Base-by-base conservation (phyloP, 192 early-diverging fungal species). In the Linnemannia hyalina region DNA sequence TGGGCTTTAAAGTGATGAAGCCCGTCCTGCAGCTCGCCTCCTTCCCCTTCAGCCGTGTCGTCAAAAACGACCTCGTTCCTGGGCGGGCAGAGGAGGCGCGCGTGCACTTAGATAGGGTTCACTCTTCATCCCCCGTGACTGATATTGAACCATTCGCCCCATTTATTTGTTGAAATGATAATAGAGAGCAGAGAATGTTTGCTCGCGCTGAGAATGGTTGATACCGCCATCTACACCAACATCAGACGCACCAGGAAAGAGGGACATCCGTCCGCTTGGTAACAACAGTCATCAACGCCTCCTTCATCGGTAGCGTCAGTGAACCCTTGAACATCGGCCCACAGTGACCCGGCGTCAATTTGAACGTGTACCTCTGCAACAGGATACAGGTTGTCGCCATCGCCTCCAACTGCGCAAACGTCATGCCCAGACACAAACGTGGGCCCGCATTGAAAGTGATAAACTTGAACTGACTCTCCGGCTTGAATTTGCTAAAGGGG, bases 391-490 rank as follows among this genome's bases (percentile, higher is more conserved):
- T 76, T 11, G 82, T 75, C 23, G 63, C 73, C 76, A 90, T 32
- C 8, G 82, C 89, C 68, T 89, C 85, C 35, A 89, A 26, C 1
- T 69, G 81, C 7, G 89, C 89, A 82, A 89, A 89, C 36, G 80
- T 75, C 42, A 80, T 80, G 4, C 84, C 81, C 9, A 86, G 71
- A 72, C 89, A 89, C 15, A 86, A 29, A 55, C 91, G 82, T 32
- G 93, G 93, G 26, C 91, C 92, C 26, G 89, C 89, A 74, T 94
- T 88, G 89, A 94, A 94, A 7, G 88, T 85, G 32, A 82, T 82
- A 75, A 89, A 94, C 80, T 92, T 89, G 80, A 82, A 90, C 69
- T 77, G 88, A 29, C 68, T 84, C 70, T 82, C 81, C 1, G 74
- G 57, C 49, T 71, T 79, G 23, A 83, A 80, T 70, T 83, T 89